Evolutionary conservation across 164 flowering plant species (phyloP).

Genomic region (Sedum album): DNA sequence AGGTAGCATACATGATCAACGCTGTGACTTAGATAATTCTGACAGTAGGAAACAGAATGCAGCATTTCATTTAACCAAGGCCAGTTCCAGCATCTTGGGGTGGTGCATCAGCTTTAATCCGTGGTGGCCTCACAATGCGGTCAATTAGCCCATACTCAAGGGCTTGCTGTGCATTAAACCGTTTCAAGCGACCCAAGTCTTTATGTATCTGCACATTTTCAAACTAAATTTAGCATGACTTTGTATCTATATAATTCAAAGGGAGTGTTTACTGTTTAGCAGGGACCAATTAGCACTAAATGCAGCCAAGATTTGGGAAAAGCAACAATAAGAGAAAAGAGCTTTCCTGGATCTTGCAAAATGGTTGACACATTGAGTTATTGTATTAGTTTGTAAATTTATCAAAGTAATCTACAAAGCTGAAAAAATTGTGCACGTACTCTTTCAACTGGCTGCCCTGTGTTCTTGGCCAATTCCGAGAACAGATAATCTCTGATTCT

Average conservation of each 20-base stretch:
- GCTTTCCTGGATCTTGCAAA: background rate
- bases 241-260: too few species aligned
- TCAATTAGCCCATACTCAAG: conserved; percentile 89
- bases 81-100: conserved; percentile 37
- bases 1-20: too few species aligned
- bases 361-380: background rate
- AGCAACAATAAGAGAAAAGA: background rate
- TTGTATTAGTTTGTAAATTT: background rate
- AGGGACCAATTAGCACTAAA: background rate
- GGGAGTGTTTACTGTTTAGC: too few species aligned
- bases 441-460: conserved; percentile 86
- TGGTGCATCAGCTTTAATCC: conserved; percentile 47
- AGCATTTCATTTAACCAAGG: conserved; percentile 28
- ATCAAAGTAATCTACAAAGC: background rate
- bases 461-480: conserved; percentile 55
- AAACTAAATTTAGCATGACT: background rate
- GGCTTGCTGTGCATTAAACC: conserved; percentile 66
- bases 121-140: conserved; percentile 60
- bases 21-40: background rate
- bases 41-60: background rate
- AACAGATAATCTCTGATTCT: conserved; percentile 73
- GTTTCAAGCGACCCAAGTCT: conserved; percentile 55
- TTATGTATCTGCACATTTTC: conserved; percentile 41
- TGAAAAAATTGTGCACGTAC: conserved; percentile 20
- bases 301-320: background rate